Base-by-base conservation (phyloP, 768 basidiomycete species). In the Leccinum barrowsii region DNA sequence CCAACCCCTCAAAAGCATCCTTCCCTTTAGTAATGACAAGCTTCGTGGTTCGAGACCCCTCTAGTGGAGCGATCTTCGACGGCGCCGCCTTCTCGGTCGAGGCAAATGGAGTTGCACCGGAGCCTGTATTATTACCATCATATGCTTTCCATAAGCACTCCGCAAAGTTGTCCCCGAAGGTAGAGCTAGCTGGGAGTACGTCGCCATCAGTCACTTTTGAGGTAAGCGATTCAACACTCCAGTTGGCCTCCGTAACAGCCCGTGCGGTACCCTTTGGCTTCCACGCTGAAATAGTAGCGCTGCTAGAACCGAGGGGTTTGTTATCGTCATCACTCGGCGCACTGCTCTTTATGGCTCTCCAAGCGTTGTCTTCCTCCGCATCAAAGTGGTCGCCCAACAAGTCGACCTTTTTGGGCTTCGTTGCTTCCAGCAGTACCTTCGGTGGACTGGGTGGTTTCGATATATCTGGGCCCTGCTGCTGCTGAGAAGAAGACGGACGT, bases 1-100 rank as follows among this genome's bases (percentile, higher is more conserved):
- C 89, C 49, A 93, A 74, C 11, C 87, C 90, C 35, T 89, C 88
- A 61, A 93, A 93, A 5, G 91, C 92, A 67, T 93, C 91, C 62
- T 81, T 87, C 19, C 78, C 77, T 54, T 71, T 77, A 54, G 66
- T 65, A 42, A 74, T 59, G 44, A 66, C n/a, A 30, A 74, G 62
- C 55, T 65, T 73, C 8, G 71, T 73, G 22, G 59, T 63, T 49
- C 71, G 71, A 48, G 73, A 73, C 8, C 71, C 73, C 30, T 73
- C 73, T 12, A 47, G 46, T 26, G 57, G 69, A 52, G 68, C 63
- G 19, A 73, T 62, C 49, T 65, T 74, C 22, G 69, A 66, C 21
- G 58, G 28, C 22, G 57, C 40, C 51, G 32, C 28, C 55, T 67
- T 72, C 49, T 63, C 68, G 5, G 52, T 19, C 13, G 62, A 26